A percentile compares a stretch with the other conserved stretches of the same genome.
Conservation (phyloP, 495 filamentous ascomycete species). For the Daldinia loculata region DNA sequence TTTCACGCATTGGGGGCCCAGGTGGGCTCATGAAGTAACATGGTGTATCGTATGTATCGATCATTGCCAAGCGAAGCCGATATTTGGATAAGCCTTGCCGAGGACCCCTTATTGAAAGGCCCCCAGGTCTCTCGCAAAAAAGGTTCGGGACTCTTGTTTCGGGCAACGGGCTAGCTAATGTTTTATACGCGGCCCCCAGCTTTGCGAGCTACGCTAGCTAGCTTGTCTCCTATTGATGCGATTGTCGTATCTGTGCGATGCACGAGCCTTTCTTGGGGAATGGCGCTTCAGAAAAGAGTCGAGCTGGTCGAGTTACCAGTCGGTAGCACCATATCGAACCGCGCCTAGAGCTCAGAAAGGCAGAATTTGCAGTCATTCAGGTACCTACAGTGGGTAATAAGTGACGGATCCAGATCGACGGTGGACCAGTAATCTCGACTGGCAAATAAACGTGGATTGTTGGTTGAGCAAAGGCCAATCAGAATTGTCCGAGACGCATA, state of each 20-base stretch:
- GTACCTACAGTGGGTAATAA: slow-evolving; percentile 1
- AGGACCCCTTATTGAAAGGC: slow-evolving; percentile 17
- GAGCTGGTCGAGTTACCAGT: slow-evolving; percentile 3
- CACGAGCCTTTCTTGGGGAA: slow-evolving; percentile 9
- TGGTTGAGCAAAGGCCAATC: slow-evolving; percentile 22
- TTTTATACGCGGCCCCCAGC: background rate
- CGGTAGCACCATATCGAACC: background rate
- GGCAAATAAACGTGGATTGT: slow-evolving; percentile 42
- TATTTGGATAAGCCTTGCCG: slow-evolving; percentile 40
- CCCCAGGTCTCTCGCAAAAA: slow-evolving; percentile 2
- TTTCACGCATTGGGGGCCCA: slow-evolving; percentile 6
- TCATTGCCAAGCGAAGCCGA: slow-evolving; percentile 14
- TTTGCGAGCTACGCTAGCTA: background rate
- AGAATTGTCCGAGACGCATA: slow-evolving; percentile 33
- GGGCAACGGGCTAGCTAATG: background rate
- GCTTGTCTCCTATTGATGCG: background rate
- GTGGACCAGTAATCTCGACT: slow-evolving; percentile 43
- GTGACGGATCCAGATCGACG: slow-evolving; percentile 38
- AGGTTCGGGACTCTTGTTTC: background rate
- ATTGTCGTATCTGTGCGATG: slow-evolving; percentile 10
- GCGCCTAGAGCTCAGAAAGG: slow-evolving; percentile 9
- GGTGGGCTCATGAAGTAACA: slow-evolving; percentile 10
- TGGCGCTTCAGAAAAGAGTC: slow-evolving; percentile 15
- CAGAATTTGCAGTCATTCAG: slow-evolving; percentile 18
- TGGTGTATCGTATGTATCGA: slow-evolving; percentile 6